Evolutionary conservation across 306 rosid genomes (phyloP).

Genomic region (Dalbergia cochinchinensis): DNA sequence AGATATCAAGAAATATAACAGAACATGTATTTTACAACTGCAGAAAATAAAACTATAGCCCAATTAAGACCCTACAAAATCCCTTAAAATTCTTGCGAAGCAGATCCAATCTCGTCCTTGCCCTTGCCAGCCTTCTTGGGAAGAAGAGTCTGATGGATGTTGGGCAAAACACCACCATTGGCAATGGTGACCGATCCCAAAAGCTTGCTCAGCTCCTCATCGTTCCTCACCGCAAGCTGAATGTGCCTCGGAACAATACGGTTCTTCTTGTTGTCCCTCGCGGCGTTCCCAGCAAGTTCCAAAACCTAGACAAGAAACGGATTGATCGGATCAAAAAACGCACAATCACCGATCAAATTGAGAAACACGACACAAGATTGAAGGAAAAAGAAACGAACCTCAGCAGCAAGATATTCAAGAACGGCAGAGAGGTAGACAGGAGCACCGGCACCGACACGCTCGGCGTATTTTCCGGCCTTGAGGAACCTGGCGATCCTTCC

Average conservation of each 20-base stretch:
- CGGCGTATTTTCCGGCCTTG: conserved; percentile 89
- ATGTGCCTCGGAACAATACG: conserved; percentile 91
- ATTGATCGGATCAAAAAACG: not conserved
- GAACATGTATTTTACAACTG: conserved; percentile 54
- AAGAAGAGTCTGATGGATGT: conserved; percentile 72
- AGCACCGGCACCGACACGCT: conserved; percentile 95
- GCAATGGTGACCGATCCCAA: conserved; percentile 84
- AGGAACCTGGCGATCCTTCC: conserved; percentile 88
- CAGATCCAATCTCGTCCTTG: conserved; percentile 84
- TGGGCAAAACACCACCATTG: conserved; percentile 78
- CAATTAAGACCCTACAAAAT: no score
- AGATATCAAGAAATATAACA: not conserved
- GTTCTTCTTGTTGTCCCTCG: conserved; percentile 92
- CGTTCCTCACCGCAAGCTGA: conserved; percentile 87
- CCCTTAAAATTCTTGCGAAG: conserved; percentile 83
- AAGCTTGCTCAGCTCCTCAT: conserved; percentile 85
- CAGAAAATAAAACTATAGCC: not conserved
- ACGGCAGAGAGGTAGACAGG: conserved; percentile 93
- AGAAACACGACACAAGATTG: not conserved
- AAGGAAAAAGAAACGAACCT: conserved; percentile 52
- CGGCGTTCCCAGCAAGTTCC: conserved; percentile 90
- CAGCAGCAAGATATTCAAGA: conserved; percentile 90
- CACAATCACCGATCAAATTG: not conserved
- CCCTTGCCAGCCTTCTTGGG: conserved; percentile 83
- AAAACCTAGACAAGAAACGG: conserved; percentile 52